Evolutionary conservation across 345 rosid genomes (phyloP).

Genomic region (Rhodamnia rubescens): DNA sequence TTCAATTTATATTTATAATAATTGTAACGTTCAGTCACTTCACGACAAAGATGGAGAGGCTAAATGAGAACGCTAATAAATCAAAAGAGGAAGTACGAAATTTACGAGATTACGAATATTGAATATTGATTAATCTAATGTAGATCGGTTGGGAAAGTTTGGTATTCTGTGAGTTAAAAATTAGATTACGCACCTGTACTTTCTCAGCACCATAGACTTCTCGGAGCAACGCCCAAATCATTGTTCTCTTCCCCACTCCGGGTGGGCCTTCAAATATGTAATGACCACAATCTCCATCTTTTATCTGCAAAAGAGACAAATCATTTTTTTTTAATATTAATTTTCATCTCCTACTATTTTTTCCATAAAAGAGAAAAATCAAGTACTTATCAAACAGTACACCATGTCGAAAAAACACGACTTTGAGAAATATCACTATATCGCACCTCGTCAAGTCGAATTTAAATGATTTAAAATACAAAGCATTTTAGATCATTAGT

Average conservation of each 20-base stretch:
- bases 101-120: not conserved
- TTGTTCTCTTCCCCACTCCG: slow-evolving; percentile 57
- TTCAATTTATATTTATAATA: not conserved
- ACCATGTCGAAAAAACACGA: not conserved
- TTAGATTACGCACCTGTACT: slow-evolving; percentile 17
- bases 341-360: not conserved
- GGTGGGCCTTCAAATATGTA: slow-evolving; percentile 52
- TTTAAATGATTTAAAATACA: not conserved
- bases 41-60: not conserved
- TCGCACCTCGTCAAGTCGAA: not conserved
- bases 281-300: slow-evolving; percentile 15
- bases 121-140: not conserved
- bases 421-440: not conserved
- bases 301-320: slow-evolving; percentile 7
- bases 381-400: not conserved
- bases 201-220: slow-evolving; percentile 35
- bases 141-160: not conserved
- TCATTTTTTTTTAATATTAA: not conserved
- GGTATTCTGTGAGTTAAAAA: not conserved
- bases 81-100: not conserved
- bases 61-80: not conserved
- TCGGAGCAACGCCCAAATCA: slow-evolving; percentile 50
- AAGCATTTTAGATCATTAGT: not conserved
- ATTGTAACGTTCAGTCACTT: not conserved
- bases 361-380: not conserved